These are phyloP conservation scores for Dactylellina leptospora DNA, from an alignment of 2,329 filamentous ascomycete species.

Conservation along the genomic window DNA sequence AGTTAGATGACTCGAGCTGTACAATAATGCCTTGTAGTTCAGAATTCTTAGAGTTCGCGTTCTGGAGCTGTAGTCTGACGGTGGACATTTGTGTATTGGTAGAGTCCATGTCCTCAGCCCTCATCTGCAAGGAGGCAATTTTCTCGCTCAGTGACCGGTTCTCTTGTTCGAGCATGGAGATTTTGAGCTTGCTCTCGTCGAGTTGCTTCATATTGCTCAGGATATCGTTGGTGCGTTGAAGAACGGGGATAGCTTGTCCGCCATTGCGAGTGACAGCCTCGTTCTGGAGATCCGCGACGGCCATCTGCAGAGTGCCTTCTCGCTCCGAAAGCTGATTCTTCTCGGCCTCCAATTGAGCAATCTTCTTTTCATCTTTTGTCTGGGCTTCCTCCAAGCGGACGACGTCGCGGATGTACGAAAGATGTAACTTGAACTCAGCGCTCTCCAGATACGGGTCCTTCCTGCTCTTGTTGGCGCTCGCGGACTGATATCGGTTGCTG, in stretches of 20 bases:
- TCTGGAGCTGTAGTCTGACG: conserved; percentile 46
- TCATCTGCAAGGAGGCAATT: conserved; percentile 45
- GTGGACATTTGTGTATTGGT: conserved; percentile 35
- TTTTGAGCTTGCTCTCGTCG: conserved; percentile 43
- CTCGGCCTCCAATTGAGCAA: conserved; percentile 24
- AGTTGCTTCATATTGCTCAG: conserved; percentile 49
- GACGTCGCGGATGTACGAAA: conserved; percentile 50
- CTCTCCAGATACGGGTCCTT: conserved; percentile 51
- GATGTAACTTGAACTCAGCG: conserved; percentile 53
- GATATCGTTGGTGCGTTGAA: conserved; percentile 46
- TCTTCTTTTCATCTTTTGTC: conserved; percentile 39
- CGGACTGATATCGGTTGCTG: conserved; percentile 38
- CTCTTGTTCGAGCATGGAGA: conserved; percentile 52
- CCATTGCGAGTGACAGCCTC: conserved; percentile 35
- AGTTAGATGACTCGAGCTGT: conserved; percentile 39
- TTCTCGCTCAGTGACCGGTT: conserved; percentile 41
- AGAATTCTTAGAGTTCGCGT: conserved; percentile 42
- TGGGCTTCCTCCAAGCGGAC: conserved; percentile 41
- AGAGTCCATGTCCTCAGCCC: conserved; percentile 31
- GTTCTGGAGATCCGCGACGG: conserved; percentile 45
- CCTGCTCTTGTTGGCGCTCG: conserved; percentile 35
- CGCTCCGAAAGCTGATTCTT: conserved; percentile 30
- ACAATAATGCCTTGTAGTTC: conserved; percentile 44
- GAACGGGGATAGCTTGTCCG: conserved; percentile 33
- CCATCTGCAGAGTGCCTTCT: conserved; percentile 41